Base-by-base conservation (phyloP, 257 asterid genomes). In the Cordia subcordata region DNA sequence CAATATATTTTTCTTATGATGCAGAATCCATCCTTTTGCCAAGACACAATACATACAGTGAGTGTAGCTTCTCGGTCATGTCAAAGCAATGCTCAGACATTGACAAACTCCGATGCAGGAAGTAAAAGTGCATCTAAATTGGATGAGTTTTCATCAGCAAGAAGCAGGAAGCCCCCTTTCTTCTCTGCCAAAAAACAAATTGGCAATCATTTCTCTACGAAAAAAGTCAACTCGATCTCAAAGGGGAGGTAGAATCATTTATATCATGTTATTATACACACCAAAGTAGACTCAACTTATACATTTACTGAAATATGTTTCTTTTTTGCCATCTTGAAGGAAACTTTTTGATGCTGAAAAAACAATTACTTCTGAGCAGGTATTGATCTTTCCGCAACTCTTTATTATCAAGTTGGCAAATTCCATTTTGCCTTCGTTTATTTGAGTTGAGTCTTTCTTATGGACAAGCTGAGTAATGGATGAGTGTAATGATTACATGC, bases 11-110 rank as follows among this genome's bases (percentile, higher is more conserved):
- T 49, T 64, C 47, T 49, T 60, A 17, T 37, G 52, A 58, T 70
- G 68, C 47, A 92, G 98, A 88, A 82, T 56, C 85, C 94, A 58
- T 60, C 22, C 49, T 69, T 84, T 75, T 92, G 95, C 72, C 86
- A 75, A 80, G 98, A 84, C 68, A 77, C 93, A 33, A 61, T 88
- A 53, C 80, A 83, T 69, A 72, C 76, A 38, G 58, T 82, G 65
- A 79, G 81, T 81, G 75, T 85, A 73, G 83, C 90, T 68, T 82
- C 96, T 47, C 80, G 92, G 42, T 61, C 90, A 60, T 72, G 75
- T 78, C 90, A 75, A 76, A 76, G 74, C 68, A 44, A 63, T 42
- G 81, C 73, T 38, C 80, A 78, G 72, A 80, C 79, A 56, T 46
- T 78, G 75, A 69, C 70, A 22, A 82, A 83, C 77, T 77, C 87